Conservation (phyloP, 176 grass and related monocot species). For the Carex scoparia region DNA sequence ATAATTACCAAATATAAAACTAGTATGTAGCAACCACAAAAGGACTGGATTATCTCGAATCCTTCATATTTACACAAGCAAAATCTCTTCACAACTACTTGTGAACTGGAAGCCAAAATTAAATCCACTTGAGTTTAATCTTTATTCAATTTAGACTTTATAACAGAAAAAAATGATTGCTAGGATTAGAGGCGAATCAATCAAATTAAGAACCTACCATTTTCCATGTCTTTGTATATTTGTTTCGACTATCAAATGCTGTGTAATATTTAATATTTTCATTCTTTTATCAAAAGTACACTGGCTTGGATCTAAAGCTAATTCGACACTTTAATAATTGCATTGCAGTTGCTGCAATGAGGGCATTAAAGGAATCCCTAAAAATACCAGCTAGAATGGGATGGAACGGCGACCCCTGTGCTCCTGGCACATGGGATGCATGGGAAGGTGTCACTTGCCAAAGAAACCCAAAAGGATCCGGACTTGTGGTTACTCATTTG, state of each 20-base stretch:
- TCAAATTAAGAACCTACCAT: not conserved
- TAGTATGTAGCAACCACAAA: not conserved
- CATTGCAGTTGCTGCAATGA: constrained; percentile 74
- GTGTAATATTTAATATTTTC: not conserved
- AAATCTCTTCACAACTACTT: not conserved
- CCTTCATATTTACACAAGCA: not conserved
- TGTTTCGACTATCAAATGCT: not conserved
- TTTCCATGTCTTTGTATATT: not conserved
- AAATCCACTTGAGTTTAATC: not conserved
- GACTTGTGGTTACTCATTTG: constrained; percentile 91
- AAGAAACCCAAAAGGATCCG: constrained; percentile 33
- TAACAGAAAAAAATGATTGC: not conserved
- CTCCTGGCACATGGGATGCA: constrained; percentile 80
- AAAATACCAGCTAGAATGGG: constrained; percentile 93
- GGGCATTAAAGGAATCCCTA: constrained; percentile 72
- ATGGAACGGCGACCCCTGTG: constrained; percentile 94
- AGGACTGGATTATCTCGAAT: not conserved
- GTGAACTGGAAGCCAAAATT: not conserved
- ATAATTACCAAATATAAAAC: not conserved
- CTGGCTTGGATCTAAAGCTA: not conserved
- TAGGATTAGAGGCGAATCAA: not conserved
- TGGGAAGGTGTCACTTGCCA: constrained; percentile 98
- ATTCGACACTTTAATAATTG: constrained; percentile 19
- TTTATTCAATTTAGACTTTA: not conserved
- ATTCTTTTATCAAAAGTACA: not conserved